Base-by-base conservation (phyloP, 495 filamentous ascomycete genomes). In the Lepidopterella palustris region DNA sequence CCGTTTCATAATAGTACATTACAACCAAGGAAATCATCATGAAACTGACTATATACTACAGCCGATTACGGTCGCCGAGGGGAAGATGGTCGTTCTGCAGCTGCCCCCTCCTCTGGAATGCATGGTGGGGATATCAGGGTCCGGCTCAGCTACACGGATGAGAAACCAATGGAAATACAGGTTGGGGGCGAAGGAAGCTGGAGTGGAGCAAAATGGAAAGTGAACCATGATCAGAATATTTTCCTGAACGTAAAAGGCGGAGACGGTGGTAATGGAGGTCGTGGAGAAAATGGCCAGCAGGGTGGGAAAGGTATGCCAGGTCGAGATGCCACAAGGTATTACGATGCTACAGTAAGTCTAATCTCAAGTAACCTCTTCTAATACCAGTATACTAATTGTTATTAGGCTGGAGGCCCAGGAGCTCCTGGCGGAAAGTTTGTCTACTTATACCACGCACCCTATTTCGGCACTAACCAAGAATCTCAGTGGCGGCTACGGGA, bases 191-290 rank as follows among this genome's bases (percentile, higher is more conserved):
- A 67, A 39, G 59, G 67, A n/a, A 26, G 52, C 13, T 56, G 52
- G 25, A 58, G 45, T 9, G 70, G 72, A 18, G 57, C 60, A 35
- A 53, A 40, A 10, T 72, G 70, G 68, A 64, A 71, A 25, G 56
- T 74, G 40, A 52, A 60, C 15, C 31, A 57, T 8, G 65, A 66
- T 50, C 62, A 67, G 25, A 63, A 54, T 4, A 9, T 73, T 5
- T 62, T 62, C 32, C 55, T 73, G 45, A 71, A 70, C 21, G 64
- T 61, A 0, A 62, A 68, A 29, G 70, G 72, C 1, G 72, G 72
- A 5, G 67, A 65, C 35, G 74, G 74, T 5, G 74, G 74, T 0
- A 64, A 61, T 24, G 74, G 74, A 15, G 72, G 67, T 1, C 49
- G 68, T n/a, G 74, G 74, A 11, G 55, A 70, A 11, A 67, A 72